Conservation (phyloP, 2,329 filamentous ascomycete species). For the Nigrospora osmanthi region DNA sequence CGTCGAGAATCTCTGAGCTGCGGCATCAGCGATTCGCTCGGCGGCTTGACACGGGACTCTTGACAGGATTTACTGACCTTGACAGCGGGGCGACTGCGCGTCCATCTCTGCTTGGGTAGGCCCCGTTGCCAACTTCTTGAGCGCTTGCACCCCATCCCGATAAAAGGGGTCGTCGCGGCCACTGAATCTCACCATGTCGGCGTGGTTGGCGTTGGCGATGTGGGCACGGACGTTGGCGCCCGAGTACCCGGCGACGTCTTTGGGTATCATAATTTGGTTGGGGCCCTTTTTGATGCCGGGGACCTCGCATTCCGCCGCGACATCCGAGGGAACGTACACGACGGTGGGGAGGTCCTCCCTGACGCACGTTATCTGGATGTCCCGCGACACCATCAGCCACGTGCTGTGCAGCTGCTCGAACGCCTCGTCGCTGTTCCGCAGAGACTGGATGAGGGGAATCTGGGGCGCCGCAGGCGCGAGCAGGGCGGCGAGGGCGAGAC, state of each 20-base stretch:
- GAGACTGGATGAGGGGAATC: not conserved
- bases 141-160: too few species aligned
- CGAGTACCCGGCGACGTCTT: not conserved
- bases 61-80: not conserved
- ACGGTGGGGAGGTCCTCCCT: constrained; percentile 1
- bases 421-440: not conserved
- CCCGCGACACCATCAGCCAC: not conserved
- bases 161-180: not conserved
- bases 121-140: too few species aligned
- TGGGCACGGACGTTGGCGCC: not conserved
- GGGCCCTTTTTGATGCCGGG: not conserved
- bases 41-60: too few species aligned
- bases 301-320: not conserved
- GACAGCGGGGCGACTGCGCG: not conserved
- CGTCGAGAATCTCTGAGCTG: not conserved
- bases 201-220: constrained; percentile 3
- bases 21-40: too few species aligned
- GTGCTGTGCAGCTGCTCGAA: not conserved
- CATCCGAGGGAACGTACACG: not conserved
- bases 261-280: not conserved
- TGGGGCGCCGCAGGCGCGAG: not conserved
- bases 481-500: not conserved
- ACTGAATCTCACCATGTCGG: constrained; percentile 1
- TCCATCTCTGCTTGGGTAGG: not conserved
- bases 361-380: constrained; percentile 1